phyloP scores from a whole-genome alignment of 768 basidiomycete species.

The Boletus bicolor region DNA sequence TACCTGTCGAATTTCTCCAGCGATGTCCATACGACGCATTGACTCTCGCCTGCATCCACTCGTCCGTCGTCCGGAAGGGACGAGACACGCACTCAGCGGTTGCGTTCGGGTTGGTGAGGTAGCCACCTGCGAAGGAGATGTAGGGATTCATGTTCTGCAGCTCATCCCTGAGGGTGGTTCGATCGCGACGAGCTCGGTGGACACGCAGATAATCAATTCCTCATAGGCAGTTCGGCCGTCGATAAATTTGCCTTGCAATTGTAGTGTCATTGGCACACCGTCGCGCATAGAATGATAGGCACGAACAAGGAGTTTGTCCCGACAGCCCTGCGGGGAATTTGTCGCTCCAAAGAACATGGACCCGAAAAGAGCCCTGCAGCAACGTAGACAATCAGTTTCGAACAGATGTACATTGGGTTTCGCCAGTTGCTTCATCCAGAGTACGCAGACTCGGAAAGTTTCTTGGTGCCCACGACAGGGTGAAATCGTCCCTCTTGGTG shows the following conservation, averaged over 20 bases:
- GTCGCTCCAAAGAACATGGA: slow-evolving; percentile 41
- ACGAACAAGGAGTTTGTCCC: too few species aligned
- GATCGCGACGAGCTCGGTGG: too few species aligned
- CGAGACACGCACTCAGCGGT: slow-evolving; percentile 57
- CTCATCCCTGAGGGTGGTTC: slow-evolving; percentile 46
- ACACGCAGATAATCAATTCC: too few species aligned
- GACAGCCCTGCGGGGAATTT: slow-evolving; percentile 32
- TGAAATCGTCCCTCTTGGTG: slow-evolving; percentile 36
- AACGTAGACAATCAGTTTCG: slow-evolving; percentile 39
- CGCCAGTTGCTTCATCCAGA: slow-evolving; percentile 43
- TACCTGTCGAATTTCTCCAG: too few species aligned
- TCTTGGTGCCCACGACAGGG: slow-evolving; percentile 16
- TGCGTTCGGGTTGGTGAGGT: slow-evolving; percentile 53
- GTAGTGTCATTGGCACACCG: too few species aligned
- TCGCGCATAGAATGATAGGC: too few species aligned
- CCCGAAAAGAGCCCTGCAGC: slow-evolving; percentile 37
- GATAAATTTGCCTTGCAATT: too few species aligned
- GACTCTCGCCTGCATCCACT: too few species aligned
- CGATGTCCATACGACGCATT: too few species aligned
- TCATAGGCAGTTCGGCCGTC: too few species aligned
- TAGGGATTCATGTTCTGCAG: slow-evolving; percentile 51
- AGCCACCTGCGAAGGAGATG: slow-evolving; percentile 51
- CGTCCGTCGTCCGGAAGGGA: slow-evolving; percentile 47
- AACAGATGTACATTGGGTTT: slow-evolving; percentile 37
- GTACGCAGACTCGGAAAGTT: slow-evolving; percentile 35